Conservation (phyloP, 208 protist genomes). For the Wallacemonas rigidus region DNA sequence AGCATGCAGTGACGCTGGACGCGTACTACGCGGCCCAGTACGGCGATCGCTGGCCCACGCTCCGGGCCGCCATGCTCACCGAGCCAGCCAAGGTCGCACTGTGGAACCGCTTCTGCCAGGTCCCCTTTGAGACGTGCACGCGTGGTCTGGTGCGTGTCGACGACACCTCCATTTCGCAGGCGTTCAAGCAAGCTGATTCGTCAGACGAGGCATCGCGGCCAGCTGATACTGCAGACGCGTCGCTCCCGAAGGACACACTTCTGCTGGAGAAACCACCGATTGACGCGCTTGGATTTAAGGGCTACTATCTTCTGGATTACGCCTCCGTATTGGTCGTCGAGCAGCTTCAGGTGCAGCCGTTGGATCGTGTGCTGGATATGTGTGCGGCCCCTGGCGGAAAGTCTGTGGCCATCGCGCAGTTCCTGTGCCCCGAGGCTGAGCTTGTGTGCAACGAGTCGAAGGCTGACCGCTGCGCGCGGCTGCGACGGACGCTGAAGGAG, state of each 20-base stretch:
- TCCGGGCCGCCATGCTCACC: slow-evolving; percentile 50
- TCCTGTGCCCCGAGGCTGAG: slow-evolving; percentile 59
- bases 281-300: slow-evolving; percentile 67
- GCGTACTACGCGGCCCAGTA: slow-evolving; percentile 72
- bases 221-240: neutral
- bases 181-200: slow-evolving; percentile 25
- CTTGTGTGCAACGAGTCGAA: slow-evolving; percentile 76
- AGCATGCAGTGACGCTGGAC: slow-evolving; percentile 46
- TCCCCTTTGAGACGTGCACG: slow-evolving; percentile 65
- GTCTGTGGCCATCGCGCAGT: slow-evolving; percentile 78
- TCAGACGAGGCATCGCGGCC: neutral
- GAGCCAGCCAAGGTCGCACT: slow-evolving; percentile 60
- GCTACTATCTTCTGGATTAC: slow-evolving; percentile 86
- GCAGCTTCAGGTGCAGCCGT: slow-evolving; percentile 68
- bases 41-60: slow-evolving; percentile 69
- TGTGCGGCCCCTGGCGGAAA: slow-evolving; percentile 83
- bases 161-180: slow-evolving; percentile 40
- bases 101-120: slow-evolving; percentile 81
- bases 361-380: slow-evolving; percentile 84
- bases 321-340: slow-evolving; percentile 72
- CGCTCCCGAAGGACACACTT: neutral
- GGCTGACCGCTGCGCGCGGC: slow-evolving; percentile 59
- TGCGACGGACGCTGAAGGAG: slow-evolving; percentile 68
- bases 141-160: slow-evolving; percentile 58
- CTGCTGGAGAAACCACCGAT: slow-evolving; percentile 41